phyloP scores from a whole-genome alignment of 2,329 filamentous ascomycete species.

The Thielaviopsis euricoi region DNA sequence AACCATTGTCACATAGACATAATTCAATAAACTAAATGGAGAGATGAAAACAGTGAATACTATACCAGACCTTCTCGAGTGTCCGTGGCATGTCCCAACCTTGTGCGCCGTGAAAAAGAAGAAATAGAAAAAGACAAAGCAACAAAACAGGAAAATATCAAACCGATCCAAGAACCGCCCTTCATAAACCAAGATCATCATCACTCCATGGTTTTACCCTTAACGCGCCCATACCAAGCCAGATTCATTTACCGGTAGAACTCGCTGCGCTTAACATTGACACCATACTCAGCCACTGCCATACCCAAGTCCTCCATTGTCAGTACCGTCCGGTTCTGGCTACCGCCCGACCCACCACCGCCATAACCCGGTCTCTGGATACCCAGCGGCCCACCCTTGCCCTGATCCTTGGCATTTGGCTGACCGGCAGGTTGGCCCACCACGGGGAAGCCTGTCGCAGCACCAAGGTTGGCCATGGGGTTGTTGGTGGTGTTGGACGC shows the following conservation, averaged over 20 bases:
- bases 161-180: slow-evolving; percentile 8
- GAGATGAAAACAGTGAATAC: not conserved
- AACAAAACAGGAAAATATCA: slow-evolving; percentile 9
- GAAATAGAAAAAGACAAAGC: not conserved
- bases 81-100: slow-evolving; percentile 1
- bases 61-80: not conserved
- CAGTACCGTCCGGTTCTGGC: slow-evolving; percentile 79
- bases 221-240: not conserved
- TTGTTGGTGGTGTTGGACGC: slow-evolving; percentile 82
- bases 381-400: slow-evolving; percentile 44
- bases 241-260: slow-evolving; percentile 67
- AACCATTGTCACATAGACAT: not conserved
- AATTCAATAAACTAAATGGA: not conserved
- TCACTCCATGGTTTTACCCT: not conserved
- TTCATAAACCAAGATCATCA: not conserved
- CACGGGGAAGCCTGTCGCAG: slow-evolving; percentile 51
- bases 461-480: slow-evolving; percentile 73
- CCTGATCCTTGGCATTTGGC: slow-evolving; percentile 39
- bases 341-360: slow-evolving; percentile 75
- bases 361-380: slow-evolving; percentile 67
- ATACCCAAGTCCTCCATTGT: slow-evolving; percentile 98
- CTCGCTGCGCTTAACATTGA: slow-evolving; percentile 93
- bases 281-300: slow-evolving; percentile 93
- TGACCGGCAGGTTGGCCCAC: slow-evolving; percentile 43
- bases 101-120: slow-evolving; percentile 1